A percentile compares a stretch with the other conserved stretches of the same genome.
These are phyloP conservation scores for Penicillium sp. DNA, from an alignment of 2,329 filamentous ascomycete species.

Conservation along the genomic window DNA sequence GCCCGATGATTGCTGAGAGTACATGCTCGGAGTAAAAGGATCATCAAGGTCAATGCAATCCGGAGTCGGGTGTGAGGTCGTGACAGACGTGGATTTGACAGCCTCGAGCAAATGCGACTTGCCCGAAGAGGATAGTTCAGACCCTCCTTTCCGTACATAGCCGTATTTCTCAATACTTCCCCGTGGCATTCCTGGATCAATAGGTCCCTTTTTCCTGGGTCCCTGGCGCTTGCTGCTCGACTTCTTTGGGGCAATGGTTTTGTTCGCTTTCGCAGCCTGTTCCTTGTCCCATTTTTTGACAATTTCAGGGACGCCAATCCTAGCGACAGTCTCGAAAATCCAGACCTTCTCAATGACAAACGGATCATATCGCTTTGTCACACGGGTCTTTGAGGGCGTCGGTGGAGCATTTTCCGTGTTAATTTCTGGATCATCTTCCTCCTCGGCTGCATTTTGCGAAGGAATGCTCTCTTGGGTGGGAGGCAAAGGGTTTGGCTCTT, in stretches of 20 bases:
- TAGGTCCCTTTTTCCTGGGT: conserved; percentile 34
- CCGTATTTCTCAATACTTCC: conserved; percentile 40
- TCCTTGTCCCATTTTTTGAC: conserved; percentile 59
- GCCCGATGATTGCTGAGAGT: conserved; percentile 9
- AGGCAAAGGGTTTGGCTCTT: conserved; percentile 58
- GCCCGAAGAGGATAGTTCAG: conserved; percentile 27
- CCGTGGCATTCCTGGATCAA: conserved; percentile 39
- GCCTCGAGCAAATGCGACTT: conserved; percentile 29
- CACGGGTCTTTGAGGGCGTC: conserved; percentile 23
- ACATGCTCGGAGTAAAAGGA: conserved; percentile 14
- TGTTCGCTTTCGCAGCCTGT: conserved; percentile 27
- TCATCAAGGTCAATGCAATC: conserved; percentile 10
- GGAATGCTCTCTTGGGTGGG: conserved; percentile 25
- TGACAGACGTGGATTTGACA: conserved; percentile 17
- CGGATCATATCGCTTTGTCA: conserved; percentile 54
- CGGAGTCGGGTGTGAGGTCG: conserved; percentile 11
- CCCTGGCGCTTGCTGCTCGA: conserved; percentile 26
- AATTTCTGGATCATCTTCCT: conserved; percentile 29
- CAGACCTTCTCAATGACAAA: conserved; percentile 60
- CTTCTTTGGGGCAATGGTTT: conserved; percentile 22
- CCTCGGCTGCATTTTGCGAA: conserved; percentile 22
- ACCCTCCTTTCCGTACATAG: conserved; percentile 34
- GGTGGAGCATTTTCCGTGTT: conserved; percentile 20
- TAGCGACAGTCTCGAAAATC: conserved; percentile 61
- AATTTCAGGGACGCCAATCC: conserved; percentile 58